These are phyloP conservation scores for Ceratocystis alfenasii DNA, from an alignment of 2,329 filamentous ascomycete genomes.

Conservation along the genomic window DNA sequence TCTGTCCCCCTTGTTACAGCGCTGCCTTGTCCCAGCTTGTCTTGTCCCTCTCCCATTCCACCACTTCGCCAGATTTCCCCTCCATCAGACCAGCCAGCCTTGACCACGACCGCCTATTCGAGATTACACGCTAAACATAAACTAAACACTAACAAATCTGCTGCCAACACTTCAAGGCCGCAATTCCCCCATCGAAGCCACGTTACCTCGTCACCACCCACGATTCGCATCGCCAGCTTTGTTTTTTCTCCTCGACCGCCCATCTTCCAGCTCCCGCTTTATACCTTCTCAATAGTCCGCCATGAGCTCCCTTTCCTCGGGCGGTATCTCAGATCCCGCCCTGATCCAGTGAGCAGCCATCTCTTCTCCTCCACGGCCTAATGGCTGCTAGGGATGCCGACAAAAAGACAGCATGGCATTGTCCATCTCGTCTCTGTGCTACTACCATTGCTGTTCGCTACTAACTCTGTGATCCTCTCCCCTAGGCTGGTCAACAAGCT, in stretches of 20 bases:
- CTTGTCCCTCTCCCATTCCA: not conserved
- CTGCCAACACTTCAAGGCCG: not conserved
- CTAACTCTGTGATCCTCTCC: slow-evolving; percentile 21
- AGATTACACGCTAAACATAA: not conserved
- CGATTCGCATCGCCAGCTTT: not conserved
- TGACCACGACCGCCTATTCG: slow-evolving; percentile 9
- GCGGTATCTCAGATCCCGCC: slow-evolving; percentile 54
- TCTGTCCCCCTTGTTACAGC: not conserved
- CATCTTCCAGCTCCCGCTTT: not conserved
- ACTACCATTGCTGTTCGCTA: not conserved
- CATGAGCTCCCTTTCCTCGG: slow-evolving; percentile 29
- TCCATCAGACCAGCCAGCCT: slow-evolving; percentile 9
- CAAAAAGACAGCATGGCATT: not conserved
- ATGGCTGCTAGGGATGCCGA: not conserved
- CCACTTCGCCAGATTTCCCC: slow-evolving; percentile 19
- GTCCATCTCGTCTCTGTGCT: not conserved
- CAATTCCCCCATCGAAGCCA: not conserved
- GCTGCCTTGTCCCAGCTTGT: not conserved
- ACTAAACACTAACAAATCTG: not conserved
- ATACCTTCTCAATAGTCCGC: not conserved
- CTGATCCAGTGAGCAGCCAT: slow-evolving; percentile 45
- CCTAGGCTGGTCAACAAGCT: slow-evolving; percentile 87
- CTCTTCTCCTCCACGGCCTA: slow-evolving; percentile 5
- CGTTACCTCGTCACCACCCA: not conserved
- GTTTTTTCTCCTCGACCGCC: not conserved